Conservation (phyloP, 2,329 filamentous ascomycete species). For the Chalaropsis thielavioides region DNA sequence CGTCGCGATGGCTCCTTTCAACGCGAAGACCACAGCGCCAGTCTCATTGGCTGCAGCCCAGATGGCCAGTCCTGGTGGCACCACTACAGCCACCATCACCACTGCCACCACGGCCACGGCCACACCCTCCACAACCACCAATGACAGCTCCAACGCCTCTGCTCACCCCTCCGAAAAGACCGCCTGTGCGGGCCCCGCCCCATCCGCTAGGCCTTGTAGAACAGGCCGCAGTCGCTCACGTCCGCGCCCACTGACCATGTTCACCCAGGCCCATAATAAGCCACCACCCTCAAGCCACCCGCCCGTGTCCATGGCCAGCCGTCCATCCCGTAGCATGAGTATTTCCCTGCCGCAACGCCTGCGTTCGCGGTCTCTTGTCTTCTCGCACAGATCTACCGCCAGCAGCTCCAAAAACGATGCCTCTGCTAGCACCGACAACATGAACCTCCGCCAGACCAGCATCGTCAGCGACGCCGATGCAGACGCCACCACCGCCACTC, state of each 20-base stretch:
- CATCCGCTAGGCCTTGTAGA: neutral
- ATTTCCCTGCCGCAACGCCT: slow-evolving; percentile 35
- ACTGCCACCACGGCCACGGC: neutral
- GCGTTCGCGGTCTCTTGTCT: slow-evolving; percentile 31
- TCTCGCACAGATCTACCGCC: slow-evolving; percentile 25
- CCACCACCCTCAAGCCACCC: neutral
- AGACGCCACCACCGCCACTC: slow-evolving; percentile 17
- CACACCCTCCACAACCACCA: neutral
- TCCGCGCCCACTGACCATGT: slow-evolving; percentile 11
- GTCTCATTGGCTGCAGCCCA: neutral
- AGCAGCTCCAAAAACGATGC: slow-evolving; percentile 21
- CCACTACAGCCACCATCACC: neutral
- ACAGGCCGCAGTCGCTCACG: slow-evolving; percentile 9
- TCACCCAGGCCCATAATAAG: slow-evolving; percentile 4
- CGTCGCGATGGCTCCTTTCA: neutral
- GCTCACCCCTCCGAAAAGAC: neutral
- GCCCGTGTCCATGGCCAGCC: slow-evolving; percentile 11
- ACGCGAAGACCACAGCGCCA: neutral
- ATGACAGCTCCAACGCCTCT: neutral
- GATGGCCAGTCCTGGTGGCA: neutral
- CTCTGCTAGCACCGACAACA: neutral
- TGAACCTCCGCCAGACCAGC: neutral
- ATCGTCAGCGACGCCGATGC: neutral
- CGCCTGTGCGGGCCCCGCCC: neutral
- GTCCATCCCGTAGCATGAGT: slow-evolving; percentile 31